phyloP scores from a whole-genome alignment of 192 early-diverging fungal genomes.

The Gaertneriomyces sp. region DNA sequence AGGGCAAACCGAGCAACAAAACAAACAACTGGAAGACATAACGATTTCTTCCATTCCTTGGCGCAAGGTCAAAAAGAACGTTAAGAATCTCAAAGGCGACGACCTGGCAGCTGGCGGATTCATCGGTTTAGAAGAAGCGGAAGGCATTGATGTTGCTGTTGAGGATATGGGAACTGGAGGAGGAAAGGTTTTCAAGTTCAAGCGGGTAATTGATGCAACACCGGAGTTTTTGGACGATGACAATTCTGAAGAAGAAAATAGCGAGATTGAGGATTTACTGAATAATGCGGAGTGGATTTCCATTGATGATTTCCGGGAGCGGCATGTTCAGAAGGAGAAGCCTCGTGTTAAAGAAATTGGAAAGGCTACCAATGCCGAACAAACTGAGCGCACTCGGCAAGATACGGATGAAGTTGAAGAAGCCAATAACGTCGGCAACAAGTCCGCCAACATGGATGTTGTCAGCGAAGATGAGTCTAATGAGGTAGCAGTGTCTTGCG shows the following conservation, averaged over 20 bases:
- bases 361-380: constrained; percentile 6
- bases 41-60: constrained; percentile 12
- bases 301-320: background rate
- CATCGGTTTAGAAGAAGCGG: constrained; percentile 81
- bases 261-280: background rate
- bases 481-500: background rate
- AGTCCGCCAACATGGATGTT: background rate
- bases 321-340: background rate
- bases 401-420: constrained; percentile 17
- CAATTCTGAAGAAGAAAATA: background rate
- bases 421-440: constrained; percentile 1
- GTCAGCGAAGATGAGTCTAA: constrained; percentile 17
- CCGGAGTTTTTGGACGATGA: background rate
- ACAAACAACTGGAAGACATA: background rate
- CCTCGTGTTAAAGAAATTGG: background rate
- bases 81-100: constrained; percentile 12
- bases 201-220: constrained; percentile 43
- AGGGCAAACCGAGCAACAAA: background rate
- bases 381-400: constrained; percentile 25
- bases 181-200: constrained; percentile 70
- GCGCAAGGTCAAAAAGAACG: background rate
- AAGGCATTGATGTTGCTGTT: constrained; percentile 75
- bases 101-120: constrained; percentile 75
- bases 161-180: constrained; percentile 53
- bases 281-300: too few species aligned